Conservation (phyloP, 2,329 filamentous ascomycete genomes). For the Sarocladiaceae sp. region DNA sequence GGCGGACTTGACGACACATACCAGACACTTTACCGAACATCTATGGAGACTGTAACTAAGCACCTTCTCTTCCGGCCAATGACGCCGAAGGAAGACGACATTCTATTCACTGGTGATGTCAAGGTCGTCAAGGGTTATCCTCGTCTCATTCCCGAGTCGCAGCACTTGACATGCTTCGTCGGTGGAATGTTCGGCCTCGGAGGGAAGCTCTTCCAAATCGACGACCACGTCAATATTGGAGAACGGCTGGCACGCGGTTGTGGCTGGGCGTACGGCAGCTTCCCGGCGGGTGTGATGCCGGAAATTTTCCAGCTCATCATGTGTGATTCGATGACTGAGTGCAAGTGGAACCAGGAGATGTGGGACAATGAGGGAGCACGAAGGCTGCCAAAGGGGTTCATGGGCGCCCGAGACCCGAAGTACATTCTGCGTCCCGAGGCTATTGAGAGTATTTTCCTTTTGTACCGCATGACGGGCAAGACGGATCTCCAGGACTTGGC, state of each 20-base stretch:
- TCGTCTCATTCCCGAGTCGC: conserved; percentile 32
- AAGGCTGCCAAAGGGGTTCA: conserved; percentile 48
- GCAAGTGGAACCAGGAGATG: conserved; percentile 25
- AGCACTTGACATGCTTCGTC: conserved; percentile 61
- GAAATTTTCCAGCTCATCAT: conserved; percentile 51
- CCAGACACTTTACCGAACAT: conserved; percentile 37
- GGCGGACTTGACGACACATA: conserved; percentile 47
- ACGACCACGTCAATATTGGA: conserved; percentile 53
- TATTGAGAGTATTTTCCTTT: conserved; percentile 75
- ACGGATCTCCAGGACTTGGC: conserved; percentile 61
- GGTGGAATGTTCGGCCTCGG: conserved; percentile 65
- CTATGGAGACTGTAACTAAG: conserved; percentile 51
- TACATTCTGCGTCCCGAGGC: conserved; percentile 72
- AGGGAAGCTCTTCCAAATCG: conserved; percentile 51
- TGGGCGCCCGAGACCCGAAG: conserved; percentile 47
- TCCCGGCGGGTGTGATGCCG: conserved; percentile 56
- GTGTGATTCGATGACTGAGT: conserved; percentile 31
- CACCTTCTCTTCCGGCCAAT: conserved; percentile 66
- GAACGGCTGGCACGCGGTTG: conserved; percentile 59
- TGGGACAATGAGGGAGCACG: conserved; percentile 23
- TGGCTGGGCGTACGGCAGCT: conserved; percentile 57
- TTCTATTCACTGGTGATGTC: conserved; percentile 58
- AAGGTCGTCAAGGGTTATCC: conserved; percentile 22
- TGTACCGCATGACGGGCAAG: conserved; percentile 71
- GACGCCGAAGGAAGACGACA: conserved; percentile 51